Conservation (phyloP, 805 yeast species). For the Saccharomycopsis fibuligera region DNA sequence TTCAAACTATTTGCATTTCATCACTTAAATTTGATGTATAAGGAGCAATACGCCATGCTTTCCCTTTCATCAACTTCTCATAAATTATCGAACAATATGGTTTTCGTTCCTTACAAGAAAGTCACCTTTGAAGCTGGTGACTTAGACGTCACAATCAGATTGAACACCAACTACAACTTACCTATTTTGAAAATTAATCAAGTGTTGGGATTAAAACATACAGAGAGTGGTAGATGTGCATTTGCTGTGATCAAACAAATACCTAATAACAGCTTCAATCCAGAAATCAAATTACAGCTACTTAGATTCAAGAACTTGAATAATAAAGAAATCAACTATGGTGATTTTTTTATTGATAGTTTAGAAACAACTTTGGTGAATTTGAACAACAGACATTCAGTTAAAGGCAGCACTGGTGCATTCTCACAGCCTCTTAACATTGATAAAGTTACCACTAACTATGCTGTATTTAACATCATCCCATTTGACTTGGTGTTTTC, state of each 20-base stretch:
- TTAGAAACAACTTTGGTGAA: not conserved
- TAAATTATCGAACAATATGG: slow-evolving; percentile 17
- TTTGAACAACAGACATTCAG: not conserved
- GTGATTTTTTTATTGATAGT: slow-evolving; percentile 1
- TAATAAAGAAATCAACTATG: not conserved
- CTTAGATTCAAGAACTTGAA: slow-evolving; percentile 1
- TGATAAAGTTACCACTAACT: slow-evolving; percentile 5
- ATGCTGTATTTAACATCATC: slow-evolving; percentile 11
- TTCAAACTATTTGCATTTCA: slow-evolving; percentile 15
- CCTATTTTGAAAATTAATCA: slow-evolving; percentile 17
- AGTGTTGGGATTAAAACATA: slow-evolving; percentile 17
- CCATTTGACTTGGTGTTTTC: slow-evolving; percentile 20
- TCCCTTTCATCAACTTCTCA: slow-evolving; percentile 14
- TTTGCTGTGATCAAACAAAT: slow-evolving; percentile 15
- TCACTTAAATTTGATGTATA: slow-evolving; percentile 16
- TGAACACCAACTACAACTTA: slow-evolving; percentile 20
- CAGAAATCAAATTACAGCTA: slow-evolving; percentile 18
- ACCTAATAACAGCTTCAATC: slow-evolving; percentile 20
- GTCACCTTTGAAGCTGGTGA: slow-evolving; percentile 8
- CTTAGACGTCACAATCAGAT: slow-evolving; percentile 8
- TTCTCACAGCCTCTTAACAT: not conserved
- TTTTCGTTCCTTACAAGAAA: slow-evolving; percentile 20
- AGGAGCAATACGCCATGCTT: slow-evolving; percentile 18
- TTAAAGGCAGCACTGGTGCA: not conserved
- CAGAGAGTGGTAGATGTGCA: not conserved